Percentiles rank a stretch among this genome's conserved stretches.
Conservation (phyloP, 805 yeast genomes). For the Millerozyma miso region DNA sequence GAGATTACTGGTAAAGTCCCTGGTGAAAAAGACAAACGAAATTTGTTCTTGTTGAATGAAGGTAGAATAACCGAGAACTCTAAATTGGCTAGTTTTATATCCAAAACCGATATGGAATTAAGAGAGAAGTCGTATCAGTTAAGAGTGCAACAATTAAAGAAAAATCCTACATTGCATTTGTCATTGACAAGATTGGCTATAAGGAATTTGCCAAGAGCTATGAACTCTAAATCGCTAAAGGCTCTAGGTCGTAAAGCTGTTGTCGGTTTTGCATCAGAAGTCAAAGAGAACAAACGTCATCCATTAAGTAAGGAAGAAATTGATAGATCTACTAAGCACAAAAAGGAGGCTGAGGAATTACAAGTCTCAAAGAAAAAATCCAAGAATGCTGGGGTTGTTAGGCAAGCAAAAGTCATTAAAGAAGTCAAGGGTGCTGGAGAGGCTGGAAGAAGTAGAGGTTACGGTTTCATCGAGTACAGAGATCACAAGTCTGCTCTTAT, state of each 20-base stretch:
- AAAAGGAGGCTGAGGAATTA: slow-evolving; percentile 37
- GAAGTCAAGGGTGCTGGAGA: slow-evolving; percentile 89
- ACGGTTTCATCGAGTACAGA: slow-evolving; percentile 89
- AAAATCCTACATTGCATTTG: slow-evolving; percentile 86
- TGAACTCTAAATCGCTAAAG: slow-evolving; percentile 84
- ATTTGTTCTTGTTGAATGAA: slow-evolving; percentile 82
- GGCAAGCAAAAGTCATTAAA: slow-evolving; percentile 87
- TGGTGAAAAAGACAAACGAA: slow-evolving; percentile 77
- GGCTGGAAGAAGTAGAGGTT: slow-evolving; percentile 90
- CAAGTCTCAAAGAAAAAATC: slow-evolving; percentile 48
- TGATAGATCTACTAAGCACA: slow-evolving; percentile 69
- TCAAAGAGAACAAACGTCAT: slow-evolving; percentile 67
- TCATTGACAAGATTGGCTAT: slow-evolving; percentile 94
- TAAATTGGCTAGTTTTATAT: slow-evolving; percentile 64
- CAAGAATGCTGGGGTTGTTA: slow-evolving; percentile 84
- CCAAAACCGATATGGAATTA: slow-evolving; percentile 73
- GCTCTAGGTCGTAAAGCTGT: slow-evolving; percentile 93
- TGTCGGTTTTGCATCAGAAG: slow-evolving; percentile 91
- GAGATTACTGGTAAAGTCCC: slow-evolving; percentile 78
- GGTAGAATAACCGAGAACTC: slow-evolving; percentile 85
- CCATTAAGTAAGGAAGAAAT: slow-evolving; percentile 87
- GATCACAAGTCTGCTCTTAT: slow-evolving; percentile 90
- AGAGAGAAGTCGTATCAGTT: slow-evolving; percentile 83
- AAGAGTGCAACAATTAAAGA: slow-evolving; percentile 84
- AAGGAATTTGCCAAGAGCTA: slow-evolving; percentile 87